Conservation (phyloP, 2,329 filamentous ascomycete species). For the Aspergillus intermedius region DNA sequence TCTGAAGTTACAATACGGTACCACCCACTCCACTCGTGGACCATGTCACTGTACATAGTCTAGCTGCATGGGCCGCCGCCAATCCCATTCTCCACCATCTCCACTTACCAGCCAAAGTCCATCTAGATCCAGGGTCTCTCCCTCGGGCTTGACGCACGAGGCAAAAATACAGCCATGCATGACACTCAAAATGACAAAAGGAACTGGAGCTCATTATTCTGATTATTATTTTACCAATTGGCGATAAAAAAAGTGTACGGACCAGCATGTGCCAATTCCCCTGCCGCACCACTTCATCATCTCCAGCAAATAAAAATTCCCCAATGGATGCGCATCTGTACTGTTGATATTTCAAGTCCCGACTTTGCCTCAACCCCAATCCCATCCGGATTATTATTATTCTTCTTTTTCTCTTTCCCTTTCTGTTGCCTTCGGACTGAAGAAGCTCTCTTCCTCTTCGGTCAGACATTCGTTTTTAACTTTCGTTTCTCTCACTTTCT, state of each 20-base stretch:
- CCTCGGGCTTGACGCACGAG: conserved; percentile 16
- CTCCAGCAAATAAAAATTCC: conserved; percentile 16
- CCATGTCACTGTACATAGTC: conserved; percentile 20
- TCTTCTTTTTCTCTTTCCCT: background rate
- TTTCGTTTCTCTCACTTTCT: conserved; percentile 8
- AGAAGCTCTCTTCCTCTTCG: conserved; percentile 1
- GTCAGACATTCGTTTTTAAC: conserved; percentile 21
- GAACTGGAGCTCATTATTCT: conserved; percentile 10
- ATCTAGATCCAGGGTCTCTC: conserved; percentile 38
- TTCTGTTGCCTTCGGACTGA: conserved; percentile 1
- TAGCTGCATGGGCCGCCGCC: conserved; percentile 30
- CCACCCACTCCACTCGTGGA: conserved; percentile 15
- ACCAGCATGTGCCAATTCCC: background rate
- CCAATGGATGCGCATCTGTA: conserved; percentile 14
- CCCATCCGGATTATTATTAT: conserved; percentile 1
- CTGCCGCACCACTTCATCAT: conserved; percentile 2
- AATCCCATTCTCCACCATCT: conserved; percentile 25
- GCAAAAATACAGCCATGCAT: conserved; percentile 37
- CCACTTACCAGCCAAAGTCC: conserved; percentile 15
- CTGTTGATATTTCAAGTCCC: conserved; percentile 7
- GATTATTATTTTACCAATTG: conserved; percentile 8
- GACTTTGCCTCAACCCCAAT: conserved; percentile 2
- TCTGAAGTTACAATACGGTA: background rate
- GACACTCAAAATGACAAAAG: conserved; percentile 35
- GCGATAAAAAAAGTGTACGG: too few species aligned